Conservation (phyloP, 1,139 yeast genomes). For the Candida sanyaensis region DNA sequence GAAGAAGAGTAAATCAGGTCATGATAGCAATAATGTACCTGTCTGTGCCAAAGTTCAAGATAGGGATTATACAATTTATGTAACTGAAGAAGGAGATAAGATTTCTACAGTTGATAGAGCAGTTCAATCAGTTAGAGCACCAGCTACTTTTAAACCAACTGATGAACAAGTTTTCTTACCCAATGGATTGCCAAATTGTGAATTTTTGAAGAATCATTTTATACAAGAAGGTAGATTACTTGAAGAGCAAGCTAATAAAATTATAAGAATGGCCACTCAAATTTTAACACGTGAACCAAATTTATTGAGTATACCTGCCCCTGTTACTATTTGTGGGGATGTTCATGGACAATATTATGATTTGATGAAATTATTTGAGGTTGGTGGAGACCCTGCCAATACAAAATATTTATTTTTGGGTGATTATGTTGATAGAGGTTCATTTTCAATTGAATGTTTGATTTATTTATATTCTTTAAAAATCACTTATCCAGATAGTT, state of each 20-base stretch:
- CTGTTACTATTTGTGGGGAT: conserved; percentile 96
- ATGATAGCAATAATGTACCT: conserved; percentile 9
- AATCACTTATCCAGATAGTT: conserved; percentile 71
- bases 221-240: conserved; percentile 77
- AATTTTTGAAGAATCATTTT: conserved; percentile 73
- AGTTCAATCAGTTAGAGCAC: conserved; percentile 63
- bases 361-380: conserved; percentile 87
- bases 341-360: conserved; percentile 95
- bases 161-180: conserved; percentile 66
- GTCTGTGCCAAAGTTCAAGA: conserved; percentile 10
- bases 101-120: conserved; percentile 72
- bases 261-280: conserved; percentile 67
- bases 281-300: conserved; percentile 76
- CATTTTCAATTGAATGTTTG: conserved; percentile 87
- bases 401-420: conserved; percentile 87
- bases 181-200: conserved; percentile 72
- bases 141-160: conserved; percentile 65
- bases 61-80: conserved; percentile 55
- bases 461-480: conserved; percentile 80
- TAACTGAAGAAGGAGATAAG: conserved; percentile 68
- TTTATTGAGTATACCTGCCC: conserved; percentile 80
- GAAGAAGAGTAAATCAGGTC: conserved; percentile 36
- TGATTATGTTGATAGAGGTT: conserved; percentile 95
- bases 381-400: conserved; percentile 83
- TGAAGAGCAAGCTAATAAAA: conserved; percentile 70